phyloP scores from a whole-genome alignment of 768 basidiomycete genomes.

The Suillus paluster region DNA sequence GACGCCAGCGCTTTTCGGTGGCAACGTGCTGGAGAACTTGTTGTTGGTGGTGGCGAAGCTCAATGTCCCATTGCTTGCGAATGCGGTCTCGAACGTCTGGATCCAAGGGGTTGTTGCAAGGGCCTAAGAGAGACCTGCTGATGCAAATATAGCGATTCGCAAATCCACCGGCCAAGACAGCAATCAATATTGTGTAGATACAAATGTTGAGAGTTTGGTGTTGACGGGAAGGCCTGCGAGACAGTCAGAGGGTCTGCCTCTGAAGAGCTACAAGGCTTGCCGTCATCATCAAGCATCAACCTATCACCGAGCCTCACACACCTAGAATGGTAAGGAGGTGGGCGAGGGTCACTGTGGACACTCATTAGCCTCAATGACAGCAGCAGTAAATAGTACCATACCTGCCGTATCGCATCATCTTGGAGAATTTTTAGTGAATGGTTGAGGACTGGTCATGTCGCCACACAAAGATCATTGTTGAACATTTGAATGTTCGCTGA shows the following conservation, averaged over 20 bases:
- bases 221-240: neutral
- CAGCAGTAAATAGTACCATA: neutral
- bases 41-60: constrained; percentile 21
- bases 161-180: neutral
- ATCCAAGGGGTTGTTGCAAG: constrained; percentile 26
- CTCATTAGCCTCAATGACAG: neutral
- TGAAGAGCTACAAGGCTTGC: neutral
- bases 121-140: constrained; percentile 11
- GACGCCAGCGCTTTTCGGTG: constrained; percentile 21
- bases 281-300: neutral
- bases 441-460: neutral
- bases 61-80: constrained; percentile 23
- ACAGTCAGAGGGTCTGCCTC: neutral
- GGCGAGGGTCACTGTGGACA: neutral
- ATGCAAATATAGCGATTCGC: neutral
- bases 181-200: neutral
- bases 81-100: constrained; percentile 24
- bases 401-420: neutral
- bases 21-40: constrained; percentile 12
- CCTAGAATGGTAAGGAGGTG: neutral
- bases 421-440: neutral
- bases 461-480: neutral
- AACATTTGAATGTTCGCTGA: neutral
- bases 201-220: neutral
- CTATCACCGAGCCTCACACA: neutral